phyloP scores from a whole-genome alignment of 768 basidiomycete species.

The Kondoa malvinella region DNA sequence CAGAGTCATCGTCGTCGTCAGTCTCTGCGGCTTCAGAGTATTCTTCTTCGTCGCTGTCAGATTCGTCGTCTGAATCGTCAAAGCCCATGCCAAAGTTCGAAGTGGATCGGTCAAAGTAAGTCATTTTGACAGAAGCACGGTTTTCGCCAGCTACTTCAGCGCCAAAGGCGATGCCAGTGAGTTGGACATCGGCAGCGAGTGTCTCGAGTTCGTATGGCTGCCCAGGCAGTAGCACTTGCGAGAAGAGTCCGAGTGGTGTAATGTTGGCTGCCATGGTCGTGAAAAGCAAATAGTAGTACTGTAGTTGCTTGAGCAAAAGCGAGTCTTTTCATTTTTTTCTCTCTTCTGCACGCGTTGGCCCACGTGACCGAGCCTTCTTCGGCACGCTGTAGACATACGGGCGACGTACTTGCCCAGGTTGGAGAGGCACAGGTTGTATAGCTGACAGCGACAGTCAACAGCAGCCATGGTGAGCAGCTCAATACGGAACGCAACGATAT shows the following conservation, averaged over 20 bases:
- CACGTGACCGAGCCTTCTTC: no score
- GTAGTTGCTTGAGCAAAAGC: no score
- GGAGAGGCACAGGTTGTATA: no score
- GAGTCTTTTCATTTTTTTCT: no score
- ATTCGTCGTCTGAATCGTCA: conserved; percentile 13
- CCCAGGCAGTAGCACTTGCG: not conserved
- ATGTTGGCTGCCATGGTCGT: not conserved
- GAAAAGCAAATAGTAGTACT: no score
- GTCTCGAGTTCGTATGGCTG: conserved; percentile 2
- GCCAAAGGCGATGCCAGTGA: conserved; percentile 15
- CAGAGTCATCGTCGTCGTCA: not conserved
- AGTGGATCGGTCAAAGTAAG: conserved; percentile 18
- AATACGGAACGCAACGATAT: no score
- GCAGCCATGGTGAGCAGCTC: no score
- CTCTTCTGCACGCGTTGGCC: no score
- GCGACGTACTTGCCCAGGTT: no score
- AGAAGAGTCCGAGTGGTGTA: not conserved
- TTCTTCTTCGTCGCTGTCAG: conserved; percentile 18
- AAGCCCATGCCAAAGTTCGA: conserved; percentile 13
- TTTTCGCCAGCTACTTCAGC: conserved; percentile 43
- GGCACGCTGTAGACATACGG: no score
- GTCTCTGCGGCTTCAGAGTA: conserved; percentile 17
- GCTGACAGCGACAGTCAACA: no score
- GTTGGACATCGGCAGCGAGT: conserved; percentile 11
- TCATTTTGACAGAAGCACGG: conserved; percentile 44